phyloP scores from a whole-genome alignment of 371 early-diverging fungal species.

The Rhizopus arrhizus region DNA sequence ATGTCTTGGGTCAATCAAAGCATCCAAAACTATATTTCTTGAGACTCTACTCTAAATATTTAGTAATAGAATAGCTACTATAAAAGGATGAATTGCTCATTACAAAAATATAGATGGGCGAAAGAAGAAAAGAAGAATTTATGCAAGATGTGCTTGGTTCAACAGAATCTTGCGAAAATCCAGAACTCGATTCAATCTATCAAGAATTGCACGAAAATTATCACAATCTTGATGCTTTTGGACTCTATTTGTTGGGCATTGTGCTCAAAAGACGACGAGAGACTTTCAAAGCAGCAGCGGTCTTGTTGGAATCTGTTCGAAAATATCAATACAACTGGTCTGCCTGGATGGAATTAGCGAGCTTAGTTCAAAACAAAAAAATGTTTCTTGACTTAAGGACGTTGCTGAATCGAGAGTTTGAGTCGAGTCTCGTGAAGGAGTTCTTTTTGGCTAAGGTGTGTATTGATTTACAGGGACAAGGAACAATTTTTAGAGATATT shows the following conservation, averaged over 20 bases:
- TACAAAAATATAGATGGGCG: slow-evolving; percentile 51
- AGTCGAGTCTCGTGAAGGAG: slow-evolving; percentile 57
- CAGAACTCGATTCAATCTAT: slow-evolving; percentile 50
- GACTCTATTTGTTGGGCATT: slow-evolving; percentile 69
- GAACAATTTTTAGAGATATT: slow-evolving; percentile 18
- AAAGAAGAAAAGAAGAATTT: slow-evolving; percentile 63
- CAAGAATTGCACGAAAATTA: slow-evolving; percentile 52
- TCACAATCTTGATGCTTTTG: slow-evolving; percentile 65
- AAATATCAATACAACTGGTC: slow-evolving; percentile 86
- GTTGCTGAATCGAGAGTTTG: slow-evolving; percentile 30
- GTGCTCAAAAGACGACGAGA: slow-evolving; percentile 52
- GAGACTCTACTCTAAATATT: slow-evolving; percentile 68
- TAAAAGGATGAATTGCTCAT: neutral
- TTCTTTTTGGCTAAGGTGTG: slow-evolving; percentile 62
- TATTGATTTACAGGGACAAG: slow-evolving; percentile 41
- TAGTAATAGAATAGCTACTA: slow-evolving; percentile 38
- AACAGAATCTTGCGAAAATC: slow-evolving; percentile 53
- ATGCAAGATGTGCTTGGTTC: slow-evolving; percentile 60
- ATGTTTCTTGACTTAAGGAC: slow-evolving; percentile 32
- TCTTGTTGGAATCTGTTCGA: slow-evolving; percentile 67
- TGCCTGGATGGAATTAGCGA: slow-evolving; percentile 83
- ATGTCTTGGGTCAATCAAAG: slow-evolving; percentile 48
- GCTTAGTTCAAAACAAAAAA: slow-evolving; percentile 45
- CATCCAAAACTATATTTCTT: slow-evolving; percentile 64
- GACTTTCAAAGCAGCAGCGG: slow-evolving; percentile 54